Conservation (phyloP, 805 yeast species). For the Henningerozyma blattae region DNA sequence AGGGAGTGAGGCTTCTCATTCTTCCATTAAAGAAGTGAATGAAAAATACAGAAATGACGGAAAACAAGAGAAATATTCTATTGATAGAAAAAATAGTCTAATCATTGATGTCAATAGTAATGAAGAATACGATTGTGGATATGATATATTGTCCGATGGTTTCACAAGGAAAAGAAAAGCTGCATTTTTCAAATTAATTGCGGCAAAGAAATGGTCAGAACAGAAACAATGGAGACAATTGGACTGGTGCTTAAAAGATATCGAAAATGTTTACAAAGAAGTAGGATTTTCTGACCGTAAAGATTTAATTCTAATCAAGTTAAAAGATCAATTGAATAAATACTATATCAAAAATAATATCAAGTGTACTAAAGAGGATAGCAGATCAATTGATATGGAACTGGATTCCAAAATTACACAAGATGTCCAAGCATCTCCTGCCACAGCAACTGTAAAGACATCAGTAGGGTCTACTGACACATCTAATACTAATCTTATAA, state of each 20-base stretch:
- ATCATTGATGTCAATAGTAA: constrained; percentile 2
- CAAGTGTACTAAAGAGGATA: not conserved
- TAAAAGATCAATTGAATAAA: constrained; percentile 7
- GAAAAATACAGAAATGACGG: not conserved
- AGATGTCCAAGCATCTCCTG: too few relatives aligned
- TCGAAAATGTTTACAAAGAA: constrained; percentile 21
- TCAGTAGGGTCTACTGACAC: too few relatives aligned
- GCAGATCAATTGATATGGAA: not conserved
- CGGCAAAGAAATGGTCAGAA: constrained; percentile 60
- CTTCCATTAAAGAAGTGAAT: not conserved
- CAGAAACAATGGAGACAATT: constrained; percentile 23
- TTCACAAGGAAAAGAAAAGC: constrained; percentile 59
- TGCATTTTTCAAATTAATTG: constrained; percentile 61
- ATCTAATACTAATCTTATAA: too few relatives aligned
- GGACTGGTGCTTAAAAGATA: constrained; percentile 20
- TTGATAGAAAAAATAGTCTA: too few relatives aligned
- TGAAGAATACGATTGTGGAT: not conserved
- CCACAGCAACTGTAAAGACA: too few relatives aligned
- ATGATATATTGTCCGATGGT: constrained; percentile 34
- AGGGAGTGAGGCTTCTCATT: not conserved
- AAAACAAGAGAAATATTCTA: not conserved
- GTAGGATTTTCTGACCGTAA: constrained; percentile 11
- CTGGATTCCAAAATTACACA: too few relatives aligned
- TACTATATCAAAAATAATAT: too few relatives aligned
- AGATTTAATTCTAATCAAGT: constrained; percentile 11